Evolutionary conservation across 345 rosid genomes (phyloP).

Genomic region (Kandelia obovata): DNA sequence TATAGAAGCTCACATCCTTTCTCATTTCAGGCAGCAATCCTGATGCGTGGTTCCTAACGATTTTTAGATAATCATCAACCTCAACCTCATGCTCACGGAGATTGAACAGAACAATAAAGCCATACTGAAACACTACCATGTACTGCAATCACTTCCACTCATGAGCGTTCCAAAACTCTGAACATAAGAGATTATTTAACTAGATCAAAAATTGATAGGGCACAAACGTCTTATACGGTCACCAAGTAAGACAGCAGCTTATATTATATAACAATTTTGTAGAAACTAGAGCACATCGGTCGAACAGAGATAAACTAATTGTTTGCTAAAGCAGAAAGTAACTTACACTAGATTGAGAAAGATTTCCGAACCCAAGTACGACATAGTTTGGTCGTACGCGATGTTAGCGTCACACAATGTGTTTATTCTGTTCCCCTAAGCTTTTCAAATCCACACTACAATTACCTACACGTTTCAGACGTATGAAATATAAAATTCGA

Average conservation of each 20-base stretch:
- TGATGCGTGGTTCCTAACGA: conserved; percentile 74
- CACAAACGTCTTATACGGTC: background rate
- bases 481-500: too few relatives aligned
- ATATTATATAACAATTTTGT: too few relatives aligned
- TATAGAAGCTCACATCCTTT: conserved; percentile 60
- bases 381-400: conserved; percentile 84
- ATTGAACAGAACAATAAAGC: conserved; percentile 88
- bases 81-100: conserved; percentile 48
- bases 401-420: conserved; percentile 73
- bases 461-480: background rate
- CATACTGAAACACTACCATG: conserved; percentile 92
- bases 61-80: conserved; percentile 78
- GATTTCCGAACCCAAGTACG: conserved; percentile 73
- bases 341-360: conserved; percentile 51
- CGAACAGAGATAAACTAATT: too few relatives aligned
- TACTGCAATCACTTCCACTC: conserved; percentile 67
- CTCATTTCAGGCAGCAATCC: conserved; percentile 93
- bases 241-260: background rate
- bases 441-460: conserved; percentile 85
- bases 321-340: background rate
- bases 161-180: conserved; percentile 64
- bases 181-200: conserved; percentile 20
- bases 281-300: too few relatives aligned
- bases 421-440: conserved; percentile 73
- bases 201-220: background rate